Base-by-base conservation (phyloP, 306 rosid genomes). In the Cucurbita pepo region DNA sequence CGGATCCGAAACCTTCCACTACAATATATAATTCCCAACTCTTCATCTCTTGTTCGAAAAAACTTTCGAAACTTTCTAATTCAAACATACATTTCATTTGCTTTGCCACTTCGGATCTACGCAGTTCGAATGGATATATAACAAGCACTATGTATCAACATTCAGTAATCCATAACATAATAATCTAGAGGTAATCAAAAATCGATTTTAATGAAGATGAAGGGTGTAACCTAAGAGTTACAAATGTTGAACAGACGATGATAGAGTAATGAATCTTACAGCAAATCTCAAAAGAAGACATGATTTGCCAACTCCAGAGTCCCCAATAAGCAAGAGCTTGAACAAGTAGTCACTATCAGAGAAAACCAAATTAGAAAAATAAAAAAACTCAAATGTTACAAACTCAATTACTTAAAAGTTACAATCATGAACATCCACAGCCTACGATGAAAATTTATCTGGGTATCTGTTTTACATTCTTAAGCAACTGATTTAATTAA, bases 241-340 rank as follows among this genome's bases (percentile, higher is more conserved):
- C 48, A 63, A 40, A 44, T 21, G 38, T 21, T 44, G 72, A 66
- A 21, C 54, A 11, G 7, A 63, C 1, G 43, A 8, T 19, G 65
- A 48, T 50, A n/a, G 10, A 18, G 14, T 7, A 18, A 4, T 63
- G 51, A 18, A 63, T n/a, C 88, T 82, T 77, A 85, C 88, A 36
- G 86, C 82, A 70, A 85, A 85, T 79, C 88, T 79, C 82, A 82
- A 74, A 7, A 85, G 88, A 62, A 85, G 88, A 50, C 88, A 82
- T 41, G 86, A 82, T 43, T 85, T 85, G 1, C 88, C 86, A 53
- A 85, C 88, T 15, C 86, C 88, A 16, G 86, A 85, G 52, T 85
- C 88, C 73, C 86, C 88, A 73, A 82, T 85, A 19, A 85, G 84
- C 76, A 85, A 75, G 76, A 85, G 86, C 69, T 85, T 85, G 80